A percentile compares a stretch with the other conserved stretches of the same genome.
phyloP scores from a whole-genome alignment of 805 yeast species.

The Zygosaccharomyces siamensis region DNA sequence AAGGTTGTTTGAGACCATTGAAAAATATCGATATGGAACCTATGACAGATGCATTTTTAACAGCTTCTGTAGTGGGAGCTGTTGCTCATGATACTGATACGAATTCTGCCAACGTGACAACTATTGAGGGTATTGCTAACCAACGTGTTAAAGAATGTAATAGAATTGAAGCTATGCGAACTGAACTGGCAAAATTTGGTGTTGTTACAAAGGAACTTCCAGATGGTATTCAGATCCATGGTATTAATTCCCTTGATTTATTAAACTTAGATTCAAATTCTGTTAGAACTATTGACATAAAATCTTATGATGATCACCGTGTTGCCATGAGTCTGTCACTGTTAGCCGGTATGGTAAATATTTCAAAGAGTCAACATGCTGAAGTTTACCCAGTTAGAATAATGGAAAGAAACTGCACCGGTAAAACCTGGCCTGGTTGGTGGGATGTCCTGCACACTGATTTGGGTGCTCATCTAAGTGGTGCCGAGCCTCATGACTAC shows the following conservation, averaged over 20 bases:
- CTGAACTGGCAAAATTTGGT: slow-evolving; percentile 84
- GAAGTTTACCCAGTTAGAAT: slow-evolving; percentile 53
- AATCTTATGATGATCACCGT: slow-evolving; percentile 91
- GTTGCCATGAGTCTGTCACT: slow-evolving; percentile 97
- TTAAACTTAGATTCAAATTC: slow-evolving; percentile 53
- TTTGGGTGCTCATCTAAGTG: slow-evolving; percentile 63
- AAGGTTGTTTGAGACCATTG: slow-evolving; percentile 64
- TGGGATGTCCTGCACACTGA: slow-evolving; percentile 84
- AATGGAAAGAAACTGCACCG: slow-evolving; percentile 86
- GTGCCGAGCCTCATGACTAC: slow-evolving; percentile 49
- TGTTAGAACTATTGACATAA: slow-evolving; percentile 47
- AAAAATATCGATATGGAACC: slow-evolving; percentile 94
- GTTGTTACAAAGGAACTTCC: slow-evolving; percentile 78
- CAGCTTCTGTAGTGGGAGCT: slow-evolving; percentile 98
- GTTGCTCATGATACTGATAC: slow-evolving; percentile 55
- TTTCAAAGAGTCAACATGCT: slow-evolving; percentile 8
- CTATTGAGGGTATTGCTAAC: slow-evolving; percentile 93
- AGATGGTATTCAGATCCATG: slow-evolving; percentile 88
- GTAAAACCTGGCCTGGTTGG: slow-evolving; percentile 99
- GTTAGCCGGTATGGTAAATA: slow-evolving; percentile 62
- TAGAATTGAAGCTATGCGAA: slow-evolving; percentile 91
- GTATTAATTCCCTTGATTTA: slow-evolving; percentile 45
- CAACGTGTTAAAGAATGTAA: slow-evolving; percentile 98
- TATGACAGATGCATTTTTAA: slow-evolving; percentile 97
- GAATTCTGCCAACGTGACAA: slow-evolving; percentile 46